Evolutionary conservation across 75 land plant species (phyloP).

Genomic region (Pinus tabuliformis): DNA sequence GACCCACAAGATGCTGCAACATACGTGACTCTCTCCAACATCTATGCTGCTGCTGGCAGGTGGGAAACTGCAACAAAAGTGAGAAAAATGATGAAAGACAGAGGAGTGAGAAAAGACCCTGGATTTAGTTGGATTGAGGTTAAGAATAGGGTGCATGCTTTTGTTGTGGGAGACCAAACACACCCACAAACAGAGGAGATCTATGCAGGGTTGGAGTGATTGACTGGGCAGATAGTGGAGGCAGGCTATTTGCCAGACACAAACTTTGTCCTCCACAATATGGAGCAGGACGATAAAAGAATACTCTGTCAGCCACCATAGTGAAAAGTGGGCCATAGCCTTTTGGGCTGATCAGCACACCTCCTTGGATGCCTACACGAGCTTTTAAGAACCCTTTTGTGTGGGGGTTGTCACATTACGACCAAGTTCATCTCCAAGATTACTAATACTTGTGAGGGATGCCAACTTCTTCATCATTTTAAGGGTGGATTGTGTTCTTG

Average conservation of each 20-base stretch:
- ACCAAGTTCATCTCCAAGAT: conserved; percentile 3
- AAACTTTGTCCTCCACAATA: conserved; percentile 6
- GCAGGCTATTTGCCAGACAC: conserved; percentile 7
- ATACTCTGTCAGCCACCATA: neutral
- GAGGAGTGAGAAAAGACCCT: conserved; percentile 11
- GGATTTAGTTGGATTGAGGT: conserved; percentile 24
- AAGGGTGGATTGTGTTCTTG: conserved; percentile 6
- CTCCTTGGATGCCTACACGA: neutral
- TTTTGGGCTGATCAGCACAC: conserved; percentile 7
- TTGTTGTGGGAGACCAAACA: conserved; percentile 1
- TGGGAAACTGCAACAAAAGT: conserved; percentile 15
- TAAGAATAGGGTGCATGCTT: conserved; percentile 6
- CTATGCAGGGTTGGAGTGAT: neutral
- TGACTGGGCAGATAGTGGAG: neutral
- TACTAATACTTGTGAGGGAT: neutral
- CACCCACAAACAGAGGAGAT: conserved; percentile 7
- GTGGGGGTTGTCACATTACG: neutral
- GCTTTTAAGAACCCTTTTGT: neutral
- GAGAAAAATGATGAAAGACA: conserved; percentile 8
- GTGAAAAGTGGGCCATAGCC: conserved; percentile 2
- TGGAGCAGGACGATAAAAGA: conserved; percentile 1
- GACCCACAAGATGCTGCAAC: neutral
- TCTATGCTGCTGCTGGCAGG: conserved; percentile 19
- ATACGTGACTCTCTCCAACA: conserved; percentile 14
- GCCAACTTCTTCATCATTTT: conserved; percentile 3